These are phyloP conservation scores for Verticillium nonalfalfae DNA, from an alignment of 2,329 filamentous ascomycete genomes.

Conservation along the genomic window DNA sequence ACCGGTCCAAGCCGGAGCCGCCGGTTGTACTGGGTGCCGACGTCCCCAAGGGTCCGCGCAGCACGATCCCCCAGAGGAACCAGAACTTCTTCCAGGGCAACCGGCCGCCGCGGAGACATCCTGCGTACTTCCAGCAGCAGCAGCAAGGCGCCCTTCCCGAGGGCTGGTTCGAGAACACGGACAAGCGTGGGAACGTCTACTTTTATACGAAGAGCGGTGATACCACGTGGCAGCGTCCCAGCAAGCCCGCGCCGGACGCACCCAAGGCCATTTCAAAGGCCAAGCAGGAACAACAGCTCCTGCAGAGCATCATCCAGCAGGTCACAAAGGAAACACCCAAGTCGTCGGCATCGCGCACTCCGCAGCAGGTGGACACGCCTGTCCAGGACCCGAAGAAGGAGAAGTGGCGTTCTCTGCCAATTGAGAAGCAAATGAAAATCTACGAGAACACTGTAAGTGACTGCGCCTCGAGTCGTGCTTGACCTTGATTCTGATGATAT, in stretches of 20 bases:
- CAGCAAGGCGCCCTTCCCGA: slow-evolving; percentile 52
- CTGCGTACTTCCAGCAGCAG: slow-evolving; percentile 40
- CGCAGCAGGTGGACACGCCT: slow-evolving; percentile 50
- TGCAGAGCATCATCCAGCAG: slow-evolving; percentile 81
- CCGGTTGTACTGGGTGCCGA: slow-evolving; percentile 40
- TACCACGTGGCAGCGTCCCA: slow-evolving; percentile 79
- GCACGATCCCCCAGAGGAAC: slow-evolving; percentile 49
- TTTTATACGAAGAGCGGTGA: slow-evolving; percentile 76
- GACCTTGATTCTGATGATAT: background rate
- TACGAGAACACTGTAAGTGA: slow-evolving; percentile 84
- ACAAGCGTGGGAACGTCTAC: slow-evolving; percentile 67
- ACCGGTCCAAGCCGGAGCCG: slow-evolving; percentile 24
- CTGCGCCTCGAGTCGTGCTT: background rate
- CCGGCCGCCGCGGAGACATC: slow-evolving; percentile 35
- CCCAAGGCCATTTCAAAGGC: slow-evolving; percentile 60
- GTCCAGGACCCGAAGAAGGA: slow-evolving; percentile 56
- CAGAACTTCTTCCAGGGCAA: slow-evolving; percentile 41
- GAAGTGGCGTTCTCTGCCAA: slow-evolving; percentile 61
- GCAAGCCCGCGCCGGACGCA: slow-evolving; percentile 58
- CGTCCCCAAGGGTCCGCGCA: slow-evolving; percentile 54
- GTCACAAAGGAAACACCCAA: slow-evolving; percentile 66
- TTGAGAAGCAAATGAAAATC: slow-evolving; percentile 89
- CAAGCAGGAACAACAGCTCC: slow-evolving; percentile 58
- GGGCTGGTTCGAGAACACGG: slow-evolving; percentile 80
- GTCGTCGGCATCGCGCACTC: slow-evolving; percentile 54